phyloP scores from a whole-genome alignment of 1,284 basidiomycete genomes.

The Anthracocystis panici-leucophaei region DNA sequence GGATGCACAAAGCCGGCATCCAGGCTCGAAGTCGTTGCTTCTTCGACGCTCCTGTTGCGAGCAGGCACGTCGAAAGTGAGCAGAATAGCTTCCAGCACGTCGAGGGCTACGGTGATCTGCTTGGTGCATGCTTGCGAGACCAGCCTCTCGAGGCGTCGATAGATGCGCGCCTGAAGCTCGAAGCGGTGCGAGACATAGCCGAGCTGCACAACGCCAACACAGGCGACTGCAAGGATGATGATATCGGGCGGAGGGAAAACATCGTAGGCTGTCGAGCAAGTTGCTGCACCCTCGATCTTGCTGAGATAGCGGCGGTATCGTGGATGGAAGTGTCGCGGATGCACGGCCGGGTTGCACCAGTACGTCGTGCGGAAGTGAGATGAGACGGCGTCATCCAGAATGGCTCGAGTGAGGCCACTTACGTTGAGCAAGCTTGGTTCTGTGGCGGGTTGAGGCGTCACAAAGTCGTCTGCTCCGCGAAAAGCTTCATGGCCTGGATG shows the following conservation, averaged over 20 bases:
- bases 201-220: conserved; percentile 40
- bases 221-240: conserved; percentile 38
- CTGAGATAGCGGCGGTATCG: conserved; percentile 29
- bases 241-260: conserved; percentile 34
- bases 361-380: conserved; percentile 39
- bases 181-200: conserved; percentile 28
- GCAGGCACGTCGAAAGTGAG: conserved; percentile 34
- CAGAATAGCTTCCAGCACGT: conserved; percentile 40
- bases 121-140: conserved; percentile 34
- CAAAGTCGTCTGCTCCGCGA: conserved; percentile 14
- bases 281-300: conserved; percentile 26
- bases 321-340: conserved; percentile 36
- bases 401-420: conserved; percentile 33
- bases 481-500: too few relatives aligned
- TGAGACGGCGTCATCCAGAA: conserved; percentile 33
- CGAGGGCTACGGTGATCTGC: conserved; percentile 34
- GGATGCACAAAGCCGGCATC: conserved; percentile 42
- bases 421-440: conserved; percentile 36
- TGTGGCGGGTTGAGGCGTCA: conserved; percentile 9
- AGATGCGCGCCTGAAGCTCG: conserved; percentile 47
- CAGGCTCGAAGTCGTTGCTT: conserved; percentile 27
- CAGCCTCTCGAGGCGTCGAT: conserved; percentile 33
- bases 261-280: conserved; percentile 18
- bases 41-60: conserved; percentile 27
- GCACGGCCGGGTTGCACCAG: conserved; percentile 42